Percentiles rank a stretch among this genome's conserved stretches.
Evolutionary conservation across 495 filamentous ascomycete genomes (phyloP).

Genomic region (Neurospora africana): DNA sequence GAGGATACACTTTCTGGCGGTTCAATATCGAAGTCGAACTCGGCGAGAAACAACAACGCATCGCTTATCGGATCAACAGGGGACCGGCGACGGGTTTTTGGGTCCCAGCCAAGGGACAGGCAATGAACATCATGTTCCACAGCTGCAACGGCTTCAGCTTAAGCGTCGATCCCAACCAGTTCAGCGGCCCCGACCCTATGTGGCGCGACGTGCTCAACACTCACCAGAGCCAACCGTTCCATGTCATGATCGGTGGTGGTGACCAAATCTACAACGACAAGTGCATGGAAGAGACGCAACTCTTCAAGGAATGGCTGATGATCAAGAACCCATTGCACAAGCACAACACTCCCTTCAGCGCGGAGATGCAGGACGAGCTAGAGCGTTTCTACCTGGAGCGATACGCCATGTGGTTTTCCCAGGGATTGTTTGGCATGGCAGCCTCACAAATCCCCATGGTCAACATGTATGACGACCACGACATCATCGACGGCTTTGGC

Average conservation of each 20-base stretch:
- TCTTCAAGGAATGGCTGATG: conserved; percentile 73
- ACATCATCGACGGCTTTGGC: conserved; percentile 94
- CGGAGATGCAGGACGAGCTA: conserved; percentile 72
- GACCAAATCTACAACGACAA: conserved; percentile 95
- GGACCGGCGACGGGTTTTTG: conserved; percentile 87
- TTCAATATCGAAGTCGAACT: conserved; percentile 93
- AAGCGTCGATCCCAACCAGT: conserved; percentile 61
- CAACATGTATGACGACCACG: conserved; percentile 96
- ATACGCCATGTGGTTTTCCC: conserved; percentile 88
- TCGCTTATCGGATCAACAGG: conserved; percentile 91
- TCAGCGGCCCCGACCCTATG: conserved; percentile 88
- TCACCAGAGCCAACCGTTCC: conserved; percentile 87
- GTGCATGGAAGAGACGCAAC: conserved; percentile 57
- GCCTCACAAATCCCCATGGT: conserved; percentile 95
- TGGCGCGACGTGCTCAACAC: conserved; percentile 93
- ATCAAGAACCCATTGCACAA: conserved; percentile 74
- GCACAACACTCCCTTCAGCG: conserved; percentile 58
- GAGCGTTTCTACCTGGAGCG: conserved; percentile 78
- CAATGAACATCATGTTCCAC: conserved; percentile 98
- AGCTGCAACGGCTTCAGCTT: conserved; percentile 92
- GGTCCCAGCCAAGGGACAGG: conserved; percentile 75
- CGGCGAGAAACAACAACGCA: conserved; percentile 58
- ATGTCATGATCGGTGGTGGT: conserved; percentile 96
- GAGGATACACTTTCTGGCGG: conserved; percentile 89
- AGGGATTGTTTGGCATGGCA: conserved; percentile 85